Conservation (phyloP, 768 basidiomycete genomes). For the Hirschioporus abietinus region DNA sequence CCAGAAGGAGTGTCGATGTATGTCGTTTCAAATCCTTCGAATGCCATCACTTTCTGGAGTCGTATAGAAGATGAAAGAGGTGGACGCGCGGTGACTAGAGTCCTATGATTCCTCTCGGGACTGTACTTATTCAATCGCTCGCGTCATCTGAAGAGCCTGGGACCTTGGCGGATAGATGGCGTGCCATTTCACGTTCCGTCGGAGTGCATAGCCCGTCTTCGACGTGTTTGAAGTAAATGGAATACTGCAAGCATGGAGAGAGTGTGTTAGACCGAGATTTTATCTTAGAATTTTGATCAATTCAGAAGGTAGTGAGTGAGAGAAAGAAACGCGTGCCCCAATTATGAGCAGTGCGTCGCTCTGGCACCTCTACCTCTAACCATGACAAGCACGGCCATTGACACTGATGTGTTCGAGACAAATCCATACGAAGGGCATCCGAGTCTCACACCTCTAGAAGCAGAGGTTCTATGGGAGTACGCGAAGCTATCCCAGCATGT, state of each 20-base stretch:
- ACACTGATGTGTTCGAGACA: conserved; percentile 40
- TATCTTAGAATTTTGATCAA: no score
- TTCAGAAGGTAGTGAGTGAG: no score
- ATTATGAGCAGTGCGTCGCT: not conserved
- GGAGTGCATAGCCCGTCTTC: not conserved
- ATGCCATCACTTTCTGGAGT: conserved; percentile 4
- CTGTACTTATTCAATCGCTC: not conserved
- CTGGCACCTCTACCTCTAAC: not conserved
- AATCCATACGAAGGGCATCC: conserved; percentile 78
- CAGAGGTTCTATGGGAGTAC: conserved; percentile 89
- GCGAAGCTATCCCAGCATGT: conserved; percentile 80
- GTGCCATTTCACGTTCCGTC: no score
- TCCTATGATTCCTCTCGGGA: not conserved
- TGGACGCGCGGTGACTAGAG: not conserved
- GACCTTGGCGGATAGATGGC: not conserved
- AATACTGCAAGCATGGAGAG: not conserved
- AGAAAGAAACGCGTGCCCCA: no score
- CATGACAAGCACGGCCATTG: conserved; percentile 22
- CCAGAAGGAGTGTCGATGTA: conserved; percentile 9
- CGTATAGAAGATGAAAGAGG: not conserved
- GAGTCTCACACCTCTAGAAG: conserved; percentile 59
- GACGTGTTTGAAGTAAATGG: no score
- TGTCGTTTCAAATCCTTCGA: conserved; percentile 5
- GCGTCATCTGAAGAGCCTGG: not conserved
- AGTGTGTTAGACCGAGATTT: no score